Percentiles rank a stretch among this genome's conserved stretches.
Conservation (phyloP, 345 rosid species). For the Ceriops zippeliana region DNA sequence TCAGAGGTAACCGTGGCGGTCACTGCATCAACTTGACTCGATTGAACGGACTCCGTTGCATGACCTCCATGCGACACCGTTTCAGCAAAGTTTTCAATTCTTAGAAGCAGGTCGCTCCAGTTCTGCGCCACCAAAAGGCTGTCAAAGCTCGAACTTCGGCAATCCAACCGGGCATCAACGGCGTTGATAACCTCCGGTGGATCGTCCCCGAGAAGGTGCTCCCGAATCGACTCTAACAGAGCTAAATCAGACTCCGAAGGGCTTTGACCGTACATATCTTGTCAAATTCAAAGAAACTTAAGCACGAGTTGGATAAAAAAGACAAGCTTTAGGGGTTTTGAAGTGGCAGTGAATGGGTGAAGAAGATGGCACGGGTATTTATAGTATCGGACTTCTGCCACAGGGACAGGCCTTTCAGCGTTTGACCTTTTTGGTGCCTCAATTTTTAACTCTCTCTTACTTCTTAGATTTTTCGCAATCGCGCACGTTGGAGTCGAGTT, state of each 20-base stretch:
- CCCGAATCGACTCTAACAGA: conserved; percentile 21
- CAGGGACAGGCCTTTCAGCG: no score
- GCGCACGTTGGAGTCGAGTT: no score
- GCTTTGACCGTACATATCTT: background rate
- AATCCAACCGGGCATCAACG: background rate
- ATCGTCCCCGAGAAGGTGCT: conserved; percentile 20
- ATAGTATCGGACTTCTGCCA: no score
- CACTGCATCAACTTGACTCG: background rate
- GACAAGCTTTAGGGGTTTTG: no score
- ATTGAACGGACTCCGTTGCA: background rate
- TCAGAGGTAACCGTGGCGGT: background rate
- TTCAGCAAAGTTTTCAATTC: background rate
- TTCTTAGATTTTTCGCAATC: no score
- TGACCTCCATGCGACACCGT: background rate
- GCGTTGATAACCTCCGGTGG: background rate
- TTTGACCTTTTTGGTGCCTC: no score
- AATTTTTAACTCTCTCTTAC: no score
- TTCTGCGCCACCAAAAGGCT: background rate
- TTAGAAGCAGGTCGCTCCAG: background rate
- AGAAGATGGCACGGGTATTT: no score
- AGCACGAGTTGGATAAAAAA: background rate
- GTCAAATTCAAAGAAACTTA: background rate
- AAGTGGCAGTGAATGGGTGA: no score
- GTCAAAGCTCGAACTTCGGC: background rate
- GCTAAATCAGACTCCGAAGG: background rate